Evolutionary conservation across 2,329 filamentous ascomycete genomes (phyloP).

Genomic region (Fusarium pseudocircinatum): DNA sequence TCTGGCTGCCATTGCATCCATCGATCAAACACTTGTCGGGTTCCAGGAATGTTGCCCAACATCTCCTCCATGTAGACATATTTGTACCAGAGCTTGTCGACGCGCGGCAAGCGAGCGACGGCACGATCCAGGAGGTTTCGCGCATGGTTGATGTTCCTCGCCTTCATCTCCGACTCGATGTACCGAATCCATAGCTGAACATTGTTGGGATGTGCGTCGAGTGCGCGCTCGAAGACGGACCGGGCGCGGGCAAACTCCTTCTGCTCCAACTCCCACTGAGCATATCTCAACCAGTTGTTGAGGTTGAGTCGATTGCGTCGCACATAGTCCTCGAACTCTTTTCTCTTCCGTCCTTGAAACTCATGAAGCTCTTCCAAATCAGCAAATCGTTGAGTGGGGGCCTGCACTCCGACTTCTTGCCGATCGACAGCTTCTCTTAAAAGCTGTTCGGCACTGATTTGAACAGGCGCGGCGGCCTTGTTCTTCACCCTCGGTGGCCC

Average conservation of each 20-base stretch:
- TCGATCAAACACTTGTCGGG: constrained; percentile 91
- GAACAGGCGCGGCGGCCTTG: constrained; percentile 89
- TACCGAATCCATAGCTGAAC: constrained; percentile 92
- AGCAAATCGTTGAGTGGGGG: constrained; percentile 92
- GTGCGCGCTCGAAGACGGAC: constrained; percentile 91
- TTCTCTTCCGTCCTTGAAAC: constrained; percentile 93
- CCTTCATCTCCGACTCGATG: constrained; percentile 95
- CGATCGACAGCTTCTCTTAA: constrained; percentile 96
- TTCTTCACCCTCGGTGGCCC: constrained; percentile 98
- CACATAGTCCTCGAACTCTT: constrained; percentile 98
- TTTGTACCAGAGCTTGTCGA: constrained; percentile 99
- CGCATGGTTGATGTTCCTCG: constrained; percentile 93
- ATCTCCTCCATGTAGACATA: constrained; percentile 99
- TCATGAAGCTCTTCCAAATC: constrained; percentile 98
- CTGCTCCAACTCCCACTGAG: constrained; percentile 96
- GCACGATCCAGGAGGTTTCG: constrained; percentile 93
- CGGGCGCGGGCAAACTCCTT: constrained; percentile 94
- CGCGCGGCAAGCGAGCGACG: constrained; percentile 87
- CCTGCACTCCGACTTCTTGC: constrained; percentile 87
- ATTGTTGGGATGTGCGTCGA: constrained; percentile 90
- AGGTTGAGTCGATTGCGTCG: constrained; percentile 93
- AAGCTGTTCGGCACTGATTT: constrained; percentile 97
- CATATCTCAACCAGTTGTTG: constrained; percentile 99
- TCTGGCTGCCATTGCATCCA: constrained; percentile 99
- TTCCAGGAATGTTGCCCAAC: constrained; percentile 91